Evolutionary conservation across 2,329 filamentous ascomycete genomes (phyloP), one percentile per base, ranked within the genome.

Genomic region (Dothideomycetes sp.): DNA sequence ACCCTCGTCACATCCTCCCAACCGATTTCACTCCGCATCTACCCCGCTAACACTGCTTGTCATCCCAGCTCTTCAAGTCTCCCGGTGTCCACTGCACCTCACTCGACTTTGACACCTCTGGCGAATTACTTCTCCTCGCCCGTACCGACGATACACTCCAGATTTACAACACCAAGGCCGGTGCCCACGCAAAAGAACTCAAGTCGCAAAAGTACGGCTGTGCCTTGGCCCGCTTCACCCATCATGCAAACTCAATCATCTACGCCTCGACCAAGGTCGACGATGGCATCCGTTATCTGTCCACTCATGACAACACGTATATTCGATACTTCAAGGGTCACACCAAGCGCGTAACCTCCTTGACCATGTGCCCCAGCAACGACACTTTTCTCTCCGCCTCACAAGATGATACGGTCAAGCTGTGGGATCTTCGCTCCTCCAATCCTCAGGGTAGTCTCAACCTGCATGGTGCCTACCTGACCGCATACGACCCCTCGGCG

Each of bases 221-320:
- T 14, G 91, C 94, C 58, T 73, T 95, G 41, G 91, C 91, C 29
- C 83, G 85, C 51, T 98, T 96, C 61, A 94, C 89, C 1, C 91
- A 96, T 58, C 84, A 89, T 45, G 80, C 80, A 48, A 85, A 85
- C 16, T 88, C 85, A 57, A 86, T 98, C 55, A 79, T 98, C 44
- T 95, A 96, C 55, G 88, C 91, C 37, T 94, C 85, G 57, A 98
- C 91, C 10, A 95, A 94, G 58, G 79, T 93, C 52, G 93, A 98
- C 55, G 82, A 89, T 66, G 87, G 77, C 53, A 93, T 83, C 49
- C 81, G 79, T 57, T 95, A 83, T 64, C 81, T 87, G 46, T 93
- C 77, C 41, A 94, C 81, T 10, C 91, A 98, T 62, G 91, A 96
- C 61, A 95, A 96, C 64, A 84, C 81, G 43, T 98, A 94, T 60